Evolutionary conservation across 2,329 filamentous ascomycete species (phyloP), one percentile per base, ranked within the genome.

Genomic region (Falciphora oryzae): DNA sequence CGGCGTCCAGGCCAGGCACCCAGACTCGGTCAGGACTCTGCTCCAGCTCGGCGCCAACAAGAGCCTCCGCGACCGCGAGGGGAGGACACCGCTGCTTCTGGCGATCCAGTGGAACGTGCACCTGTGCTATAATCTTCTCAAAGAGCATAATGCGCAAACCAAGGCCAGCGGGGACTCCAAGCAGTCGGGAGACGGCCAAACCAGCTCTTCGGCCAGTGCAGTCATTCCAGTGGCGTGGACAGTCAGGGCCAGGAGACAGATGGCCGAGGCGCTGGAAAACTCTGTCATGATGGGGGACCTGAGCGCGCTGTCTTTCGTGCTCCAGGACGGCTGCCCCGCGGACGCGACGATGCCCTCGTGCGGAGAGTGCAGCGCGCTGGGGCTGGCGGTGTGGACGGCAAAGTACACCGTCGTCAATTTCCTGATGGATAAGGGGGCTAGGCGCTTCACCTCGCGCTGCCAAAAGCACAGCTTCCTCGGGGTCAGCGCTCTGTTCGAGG

Each of bases 391-490:
- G 11, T 57, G 62, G 18, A 14, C 27, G 31, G 27, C 25, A 7
- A 62, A 57, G 44, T 13, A n/a, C 11, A 25, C 13, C 6, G 22
- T 64, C 18, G 38, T 63, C 25, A 53, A 57, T 29, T 16, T 61
- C 32, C 64, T 66, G 53, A 59, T 65, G 8, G 56, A 60, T 18
- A n/a, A 31, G 16, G 65, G 65, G 2, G 65, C 64, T 35, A 59
- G 61, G 32, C 32, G 53, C 11, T 62, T 64, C 25, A 38, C 38
- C 7, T 1, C 13, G 16, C 61, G 59, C 53, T 16, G 28, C 35
- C 10, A 10, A 3, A 28, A 53, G 25, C 56, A 64, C 29, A 44
- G n/a, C 25, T 22, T 57, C 38, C 6, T 27, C 32, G 57, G 27
- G 14, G 18, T 44, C 27, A 64, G 25, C 57, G 56, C 32, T 11